Base-by-base conservation (phyloP, 1,284 basidiomycete species). In the Gyrodon tennesseensis region DNA sequence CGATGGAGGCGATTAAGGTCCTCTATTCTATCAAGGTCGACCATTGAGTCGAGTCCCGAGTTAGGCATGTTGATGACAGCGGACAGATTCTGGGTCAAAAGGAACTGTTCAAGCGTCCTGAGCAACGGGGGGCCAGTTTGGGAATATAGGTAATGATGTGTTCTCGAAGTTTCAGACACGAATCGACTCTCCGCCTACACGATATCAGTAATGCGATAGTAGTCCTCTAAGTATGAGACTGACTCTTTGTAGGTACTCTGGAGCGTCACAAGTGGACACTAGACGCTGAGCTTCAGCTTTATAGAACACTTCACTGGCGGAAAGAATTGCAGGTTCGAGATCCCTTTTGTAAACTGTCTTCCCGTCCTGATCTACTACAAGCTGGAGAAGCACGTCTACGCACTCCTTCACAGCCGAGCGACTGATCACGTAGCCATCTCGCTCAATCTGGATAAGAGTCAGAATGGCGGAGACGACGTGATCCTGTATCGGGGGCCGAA, bases 341-440 rank as follows among this genome's bases (percentile, higher is more conserved):
- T 94, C 90, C 61, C 84, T 84, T 69, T 88, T 86, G 80, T 99
- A 99, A 12, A 98, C 87, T 0, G 88, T 89, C 48, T 75, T 77
- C 23, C 81, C 80, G 4, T 80, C 81, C 51, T 83, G 80, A 12
- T 78, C 79, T 56, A 85, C 83, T 3, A 82, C 80, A 41, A 96
- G 83, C 63, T 88, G 83, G 59, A 90, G 79, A 55, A 98, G 86
- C 65, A 99, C 90, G 63, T 96, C 94, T 48, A 97, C 89, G 67
- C 91, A 94, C 71, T 91, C 91, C 73, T 94, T 92, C 64, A 98
- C 87, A 8, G 93, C 90, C 12, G 94, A 96, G 39, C 93, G 89
- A 76, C 94, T 95, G 75, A 99, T 96, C 56, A 87, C 87, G 69
- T 91, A 91, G 31, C 96, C 96, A 68, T 96, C 91, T 25, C 96